Evolutionary conservation across 306 rosid genomes (phyloP), one percentile per base, ranked within the genome.

Genomic region (Hylodesmum podocarpum): DNA sequence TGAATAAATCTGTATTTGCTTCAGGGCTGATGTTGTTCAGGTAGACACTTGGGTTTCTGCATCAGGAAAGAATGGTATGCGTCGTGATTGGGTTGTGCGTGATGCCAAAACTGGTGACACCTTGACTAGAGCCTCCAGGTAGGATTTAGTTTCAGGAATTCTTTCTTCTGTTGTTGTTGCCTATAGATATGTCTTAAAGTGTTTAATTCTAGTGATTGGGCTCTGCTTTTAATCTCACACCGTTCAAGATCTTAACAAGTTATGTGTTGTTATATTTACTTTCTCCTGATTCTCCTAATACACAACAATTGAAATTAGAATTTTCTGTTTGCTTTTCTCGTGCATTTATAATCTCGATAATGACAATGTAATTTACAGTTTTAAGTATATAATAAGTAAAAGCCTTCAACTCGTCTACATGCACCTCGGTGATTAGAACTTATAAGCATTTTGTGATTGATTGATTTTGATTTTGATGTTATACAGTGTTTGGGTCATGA

Each of bases 21-120:
- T 47, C 87, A 90, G 99, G 99, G 97, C 96, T 73, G 99, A 95
- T 77, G 90, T 91, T 73, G 99, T 92, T 88, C 93, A 92, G 83
- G 96, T 95, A 36, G 96, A 92, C 86, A 92, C 97, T 80, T 92
- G 92, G 96, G 99, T 90, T 74, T 79, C 93, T 82, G 83, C 86
- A 75, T 88, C 97, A 1, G 97, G 99, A 63, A 95, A 90, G 82
- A 89, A 95, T 88, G 96, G 97, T 61, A 85, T 95, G 97, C 96
- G 94, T 36, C 99, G 99, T 44, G 97, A 95, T 89, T 95, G 99
- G 99, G 84, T 92, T 46, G 70, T 95, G 66, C 85, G 85, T 12
- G 97, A 95, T 73, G 49, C 70, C 76, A 82, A 77, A 71, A 88
- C 97, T 68, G 97, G 97, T 50, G 91, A 91, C 74, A 83, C 70